Evolutionary conservation across 345 rosid species (phyloP).

Genomic region (Mangifera indica): DNA sequence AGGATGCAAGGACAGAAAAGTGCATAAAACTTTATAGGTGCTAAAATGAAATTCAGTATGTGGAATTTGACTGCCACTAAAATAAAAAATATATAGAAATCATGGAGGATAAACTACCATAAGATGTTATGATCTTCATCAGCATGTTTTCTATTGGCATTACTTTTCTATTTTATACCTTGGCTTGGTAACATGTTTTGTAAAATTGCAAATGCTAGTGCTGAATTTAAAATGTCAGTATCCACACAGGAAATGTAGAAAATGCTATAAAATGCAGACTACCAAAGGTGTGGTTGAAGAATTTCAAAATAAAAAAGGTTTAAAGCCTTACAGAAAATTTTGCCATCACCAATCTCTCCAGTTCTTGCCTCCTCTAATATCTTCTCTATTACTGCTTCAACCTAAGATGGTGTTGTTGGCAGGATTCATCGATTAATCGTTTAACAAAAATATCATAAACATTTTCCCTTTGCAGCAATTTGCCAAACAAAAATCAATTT

Average conservation of each 20-base stretch:
- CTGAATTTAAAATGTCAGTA: not conserved
- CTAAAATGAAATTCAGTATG: not conserved
- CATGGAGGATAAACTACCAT: not conserved
- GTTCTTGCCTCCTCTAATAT: slow-evolving; percentile 74
- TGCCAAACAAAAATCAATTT: not conserved
- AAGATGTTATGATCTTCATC: not conserved
- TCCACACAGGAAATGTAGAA: not conserved
- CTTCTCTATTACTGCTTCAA: slow-evolving; percentile 69
- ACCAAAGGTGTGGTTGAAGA: not conserved
- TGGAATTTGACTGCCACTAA: not conserved
- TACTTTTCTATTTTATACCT: not conserved
- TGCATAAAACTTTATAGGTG: not conserved
- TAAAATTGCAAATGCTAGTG: not conserved
- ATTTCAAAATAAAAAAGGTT: not conserved
- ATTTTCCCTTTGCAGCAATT: not conserved
- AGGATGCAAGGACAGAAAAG: not conserved
- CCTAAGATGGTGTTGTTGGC: slow-evolving; percentile 38
- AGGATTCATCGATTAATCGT: not conserved
- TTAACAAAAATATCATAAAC: not conserved
- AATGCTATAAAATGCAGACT: not conserved
- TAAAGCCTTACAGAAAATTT: slow-evolving; percentile 61
- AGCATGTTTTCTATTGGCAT: not conserved
- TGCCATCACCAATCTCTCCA: slow-evolving; percentile 91
- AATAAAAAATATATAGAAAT: not conserved
- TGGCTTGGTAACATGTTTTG: not conserved